Evolutionary conservation across 768 basidiomycete genomes (phyloP).

Genomic region (Lepiota venenata): DNA sequence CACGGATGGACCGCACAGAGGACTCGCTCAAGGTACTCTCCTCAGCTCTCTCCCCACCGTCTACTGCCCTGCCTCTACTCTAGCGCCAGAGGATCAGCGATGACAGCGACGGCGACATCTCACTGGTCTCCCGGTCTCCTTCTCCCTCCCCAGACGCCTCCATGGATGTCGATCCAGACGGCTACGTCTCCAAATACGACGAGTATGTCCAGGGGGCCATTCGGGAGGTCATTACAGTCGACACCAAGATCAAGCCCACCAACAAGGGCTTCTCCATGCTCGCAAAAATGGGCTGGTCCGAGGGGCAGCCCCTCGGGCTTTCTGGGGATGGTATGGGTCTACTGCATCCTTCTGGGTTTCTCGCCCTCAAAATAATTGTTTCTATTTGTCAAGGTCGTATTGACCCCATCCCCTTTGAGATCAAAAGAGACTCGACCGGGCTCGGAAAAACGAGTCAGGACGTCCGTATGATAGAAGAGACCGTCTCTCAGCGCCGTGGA

Average conservation of each 20-base stretch:
- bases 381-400: constrained; percentile 64
- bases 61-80: constrained; percentile 53
- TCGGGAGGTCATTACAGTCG: constrained; percentile 72
- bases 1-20: constrained; percentile 40
- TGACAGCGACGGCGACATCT: constrained; percentile 68
- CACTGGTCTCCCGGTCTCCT: constrained; percentile 71
- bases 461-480: constrained; percentile 80
- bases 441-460: constrained; percentile 79
- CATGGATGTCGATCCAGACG: constrained; percentile 47
- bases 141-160: constrained; percentile 50
- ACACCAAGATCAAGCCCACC: constrained; percentile 73
- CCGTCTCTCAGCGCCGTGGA: constrained; percentile 76
- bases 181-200: constrained; percentile 55
- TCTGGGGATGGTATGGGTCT: constrained; percentile 65
- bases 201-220: constrained; percentile 50
- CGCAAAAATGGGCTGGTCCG: constrained; percentile 78
- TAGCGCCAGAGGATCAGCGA: constrained; percentile 60
- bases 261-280: constrained; percentile 84
- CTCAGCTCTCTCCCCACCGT: constrained; percentile 35
- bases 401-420: constrained; percentile 79
- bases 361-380: too few relatives aligned
- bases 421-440: constrained; percentile 76
- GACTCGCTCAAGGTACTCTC: constrained; percentile 66
- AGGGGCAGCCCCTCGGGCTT: constrained; percentile 74
- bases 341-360: background rate